These are phyloP conservation scores for Babesia ovis DNA, from an alignment of 169 alveolate species.

Conservation along the genomic window DNA sequence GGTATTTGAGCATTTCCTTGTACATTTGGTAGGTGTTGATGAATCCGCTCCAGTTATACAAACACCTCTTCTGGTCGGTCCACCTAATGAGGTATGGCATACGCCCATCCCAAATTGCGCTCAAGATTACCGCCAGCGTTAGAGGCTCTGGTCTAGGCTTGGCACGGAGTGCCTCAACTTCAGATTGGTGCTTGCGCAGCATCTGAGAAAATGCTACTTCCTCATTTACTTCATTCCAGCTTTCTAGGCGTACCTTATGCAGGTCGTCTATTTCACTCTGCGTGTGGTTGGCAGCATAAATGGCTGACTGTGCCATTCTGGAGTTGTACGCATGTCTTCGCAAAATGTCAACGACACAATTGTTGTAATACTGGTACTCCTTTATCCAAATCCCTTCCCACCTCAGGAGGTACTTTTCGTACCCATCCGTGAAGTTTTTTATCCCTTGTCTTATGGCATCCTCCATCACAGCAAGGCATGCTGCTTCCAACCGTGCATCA, in stretches of 20 bases:
- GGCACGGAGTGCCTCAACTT: neutral
- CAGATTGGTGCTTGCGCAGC: neutral
- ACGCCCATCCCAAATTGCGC: constrained; percentile 6
- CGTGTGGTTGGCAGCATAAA: neutral
- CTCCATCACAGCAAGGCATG: neutral
- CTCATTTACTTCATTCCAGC: constrained; percentile 12
- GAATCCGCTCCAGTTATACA: constrained; percentile 15
- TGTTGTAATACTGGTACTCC: constrained; percentile 20
- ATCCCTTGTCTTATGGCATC: neutral
- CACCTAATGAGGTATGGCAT: neutral
- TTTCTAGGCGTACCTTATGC: neutral
- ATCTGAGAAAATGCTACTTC: constrained; percentile 2
- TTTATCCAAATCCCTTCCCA: constrained; percentile 53
- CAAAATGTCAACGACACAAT: neutral
- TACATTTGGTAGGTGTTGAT: neutral
- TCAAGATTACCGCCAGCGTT: neutral
- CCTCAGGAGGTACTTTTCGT: constrained; percentile 8
- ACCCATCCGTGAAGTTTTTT: neutral
- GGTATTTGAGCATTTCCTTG: neutral
- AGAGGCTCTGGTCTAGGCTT: neutral
- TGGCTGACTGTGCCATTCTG: constrained; percentile 14
- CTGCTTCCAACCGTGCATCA: neutral
- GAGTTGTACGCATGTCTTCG: constrained; percentile 2
- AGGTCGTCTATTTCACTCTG: neutral
- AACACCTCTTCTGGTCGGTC: neutral